These are phyloP conservation scores for Leishmania mexicana DNA, from an alignment of 208 protist species.

Conservation along the genomic window DNA sequence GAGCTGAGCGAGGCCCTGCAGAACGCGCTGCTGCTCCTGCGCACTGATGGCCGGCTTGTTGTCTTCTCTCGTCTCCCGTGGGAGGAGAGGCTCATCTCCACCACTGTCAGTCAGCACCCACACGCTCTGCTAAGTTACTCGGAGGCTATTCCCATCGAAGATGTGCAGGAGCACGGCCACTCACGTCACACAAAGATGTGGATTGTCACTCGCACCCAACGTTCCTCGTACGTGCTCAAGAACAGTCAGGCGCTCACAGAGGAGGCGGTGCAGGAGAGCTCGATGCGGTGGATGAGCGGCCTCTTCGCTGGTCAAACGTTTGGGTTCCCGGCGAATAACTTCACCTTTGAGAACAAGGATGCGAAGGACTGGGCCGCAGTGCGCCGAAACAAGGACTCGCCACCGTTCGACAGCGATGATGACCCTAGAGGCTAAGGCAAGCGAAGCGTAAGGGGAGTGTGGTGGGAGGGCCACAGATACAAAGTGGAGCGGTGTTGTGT, in stretches of 20 bases:
- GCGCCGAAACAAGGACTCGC: slow-evolving; percentile 46
- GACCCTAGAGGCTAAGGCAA: slow-evolving; percentile 20
- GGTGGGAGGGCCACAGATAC: not conserved
- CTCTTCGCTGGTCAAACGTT: slow-evolving; percentile 81
- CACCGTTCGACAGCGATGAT: slow-evolving; percentile 69
- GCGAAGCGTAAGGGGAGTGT: not conserved
- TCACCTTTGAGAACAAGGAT: slow-evolving; percentile 77
- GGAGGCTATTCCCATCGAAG: slow-evolving; percentile 59
- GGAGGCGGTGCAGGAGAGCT: slow-evolving; percentile 72
- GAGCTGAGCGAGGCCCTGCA: slow-evolving; percentile 72
- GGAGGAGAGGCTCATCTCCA: slow-evolving; percentile 79
- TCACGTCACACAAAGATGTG: slow-evolving; percentile 88
- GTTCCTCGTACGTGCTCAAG: slow-evolving; percentile 73
- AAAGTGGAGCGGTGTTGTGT: not conserved
- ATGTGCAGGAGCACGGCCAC: slow-evolving; percentile 66
- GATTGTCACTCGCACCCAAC: slow-evolving; percentile 55
- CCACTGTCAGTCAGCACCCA: slow-evolving; percentile 66
- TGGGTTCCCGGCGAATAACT: slow-evolving; percentile 89
- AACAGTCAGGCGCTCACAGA: slow-evolving; percentile 63
- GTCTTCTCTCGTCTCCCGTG: slow-evolving; percentile 73
- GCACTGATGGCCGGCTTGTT: slow-evolving; percentile 72
- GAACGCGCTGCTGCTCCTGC: slow-evolving; percentile 73
- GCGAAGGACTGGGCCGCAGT: slow-evolving; percentile 45
- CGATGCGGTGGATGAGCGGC: slow-evolving; percentile 76
- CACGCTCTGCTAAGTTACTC: slow-evolving; percentile 81